Conservation (phyloP, 192 early-diverging fungal species). For the Dispira parvispora region DNA sequence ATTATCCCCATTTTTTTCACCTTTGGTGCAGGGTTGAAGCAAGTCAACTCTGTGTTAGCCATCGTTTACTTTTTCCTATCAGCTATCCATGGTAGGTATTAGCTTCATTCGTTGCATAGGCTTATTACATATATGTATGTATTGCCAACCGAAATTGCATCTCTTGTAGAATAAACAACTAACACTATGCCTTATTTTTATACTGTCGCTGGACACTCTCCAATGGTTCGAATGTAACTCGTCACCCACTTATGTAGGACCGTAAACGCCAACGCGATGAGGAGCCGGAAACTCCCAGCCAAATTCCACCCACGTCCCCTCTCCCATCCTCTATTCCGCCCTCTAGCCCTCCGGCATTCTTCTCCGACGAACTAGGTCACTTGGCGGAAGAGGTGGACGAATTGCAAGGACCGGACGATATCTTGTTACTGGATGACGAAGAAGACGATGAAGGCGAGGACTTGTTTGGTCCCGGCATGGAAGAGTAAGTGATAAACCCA, state of each 20-base stretch:
- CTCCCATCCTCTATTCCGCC: background rate
- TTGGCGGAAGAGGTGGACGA: conserved; percentile 20
- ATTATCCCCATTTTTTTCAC: no score
- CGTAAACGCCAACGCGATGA: conserved; percentile 11
- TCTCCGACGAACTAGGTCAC: conserved; percentile 13
- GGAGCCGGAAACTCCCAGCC: background rate
- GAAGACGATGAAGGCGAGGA: conserved; percentile 78
- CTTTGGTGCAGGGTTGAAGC: no score
- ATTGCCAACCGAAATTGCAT: no score
- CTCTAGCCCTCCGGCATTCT: conserved; percentile 2
- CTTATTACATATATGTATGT: no score
- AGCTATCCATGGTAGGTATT: no score
- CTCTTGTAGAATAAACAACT: no score
- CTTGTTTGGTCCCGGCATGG: conserved; percentile 73
- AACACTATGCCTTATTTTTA: no score
- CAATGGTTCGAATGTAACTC: no score
- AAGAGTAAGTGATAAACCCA: conserved; percentile 33
- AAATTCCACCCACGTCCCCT: background rate
- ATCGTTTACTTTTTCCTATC: no score
- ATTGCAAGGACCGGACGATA: conserved; percentile 16
- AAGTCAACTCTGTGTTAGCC: no score
- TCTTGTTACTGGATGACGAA: conserved; percentile 13
- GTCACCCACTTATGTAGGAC: background rate
- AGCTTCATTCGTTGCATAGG: no score
- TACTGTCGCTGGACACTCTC: no score